Base-by-base conservation (phyloP, 768 basidiomycete species). In the Termitomyces sp. region DNA sequence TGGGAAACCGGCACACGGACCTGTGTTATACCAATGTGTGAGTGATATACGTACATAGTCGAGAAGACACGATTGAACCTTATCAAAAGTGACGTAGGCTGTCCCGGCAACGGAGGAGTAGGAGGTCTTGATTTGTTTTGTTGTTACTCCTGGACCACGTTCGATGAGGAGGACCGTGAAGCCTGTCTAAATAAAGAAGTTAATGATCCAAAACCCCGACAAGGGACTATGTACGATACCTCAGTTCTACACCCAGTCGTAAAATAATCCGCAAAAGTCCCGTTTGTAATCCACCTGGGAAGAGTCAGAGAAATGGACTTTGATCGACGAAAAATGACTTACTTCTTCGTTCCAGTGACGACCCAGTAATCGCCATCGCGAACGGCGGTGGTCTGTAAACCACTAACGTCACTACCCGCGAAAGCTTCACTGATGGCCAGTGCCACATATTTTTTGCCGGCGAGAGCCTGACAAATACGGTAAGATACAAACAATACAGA, bases 361-460 rank as follows among this genome's bases (percentile, higher is more conserved):
- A 93, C 78, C 87, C 89, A 96, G 41, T 85, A 73, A 60, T 90
- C 84, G 1, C 93, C 95, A 63, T 96, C 93, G 54, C 83, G 83
- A 54, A 82, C 81, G 0, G 95, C 95, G 1, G 85, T 88, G 55
- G 88, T 98, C 76, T 83, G 93, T 35, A 95, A 63, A 2, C 94
- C 93, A 48, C 82, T 70, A 2, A 93, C 91, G 61, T 93, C 90
- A 61, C 88, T 90, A 17, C 90, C 90, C 2, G 93, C 95, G 61
- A 95, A 96, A 0, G 95, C 92, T 71, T 98, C 96, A 45, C 85
- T 88, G 64, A 98, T 92, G 9, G 96, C 96, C 34, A 98, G 76
- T 8, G 86, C 88, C 59, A 97, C 87, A 62, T 83, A 91, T 70
- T 93, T 92, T 70, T 86, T 89, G 9, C 89, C 91, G 2, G 77